Evolutionary conservation across 148 eudicot species (phyloP), one percentile per base, ranked within the genome.

Genomic region (Silene conica): DNA sequence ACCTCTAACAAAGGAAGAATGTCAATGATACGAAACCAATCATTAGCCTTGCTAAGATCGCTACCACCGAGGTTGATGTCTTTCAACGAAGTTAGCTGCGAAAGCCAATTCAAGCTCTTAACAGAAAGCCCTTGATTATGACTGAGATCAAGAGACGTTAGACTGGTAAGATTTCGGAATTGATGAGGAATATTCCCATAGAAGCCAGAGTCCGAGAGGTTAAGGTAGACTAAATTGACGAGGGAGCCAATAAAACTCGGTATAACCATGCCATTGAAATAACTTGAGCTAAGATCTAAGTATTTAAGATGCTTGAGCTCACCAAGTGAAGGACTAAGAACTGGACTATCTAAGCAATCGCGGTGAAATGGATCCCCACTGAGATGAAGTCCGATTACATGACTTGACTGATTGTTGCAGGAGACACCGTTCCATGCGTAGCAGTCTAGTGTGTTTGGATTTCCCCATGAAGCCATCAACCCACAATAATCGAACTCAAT

Each of bases 241-340:
- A 70, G 61, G 61, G 22, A 70, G 18, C 73, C 62, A 23, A 71
- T 34, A 57, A n/a, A 55, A 19, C 6, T 71, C 2, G 63, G 64
- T 59, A 71, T 71, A 0, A 20, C 20, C 9, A 20, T 20, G 15
- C 9, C 4, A 7, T 56, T 0, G 50, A 71, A 56, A 57, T 55
- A 16, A 57, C 31, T 71, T 16, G 20, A 5, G 26, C 74, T 71
- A 1, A 71, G 52, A 46, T 71, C 74, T 43, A 71, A 71, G 63
- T 31, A 57, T 18, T 18, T 4, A 59, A 71, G 60, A 55, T 71
- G 74, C 73, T 70, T 70, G 14, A 70, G 34, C 28, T 70, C 61
- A 54, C 28, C 45, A 16, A 70, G 43, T 21, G 73, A 70, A 14
- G 73, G 20, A 28, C 61, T 54, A 3, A 70, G 1, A 7, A 22